Base-by-base conservation (phyloP, 805 yeast species). In the Candida silvicultrix region DNA sequence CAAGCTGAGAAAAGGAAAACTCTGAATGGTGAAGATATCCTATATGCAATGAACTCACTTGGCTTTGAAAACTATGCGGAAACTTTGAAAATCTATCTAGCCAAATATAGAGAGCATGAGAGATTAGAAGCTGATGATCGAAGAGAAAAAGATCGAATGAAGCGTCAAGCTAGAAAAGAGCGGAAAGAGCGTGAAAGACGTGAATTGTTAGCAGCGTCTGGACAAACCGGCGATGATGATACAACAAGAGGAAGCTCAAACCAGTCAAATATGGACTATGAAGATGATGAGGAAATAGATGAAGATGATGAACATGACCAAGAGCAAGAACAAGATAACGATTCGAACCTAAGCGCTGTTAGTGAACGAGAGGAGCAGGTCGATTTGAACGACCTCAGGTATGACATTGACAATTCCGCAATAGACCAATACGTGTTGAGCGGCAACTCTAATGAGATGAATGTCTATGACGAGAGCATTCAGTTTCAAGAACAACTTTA, bases 1-100 rank as follows among this genome's bases (percentile, higher is more conserved):
- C 66, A 77, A n/a, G 68, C 81, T 20, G 92, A 84, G 50, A 84
- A 82, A 60, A 68, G 95, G 39, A 85, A 85, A 61, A 84, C 92
- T 1, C 73, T 85, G 34, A 85, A 83, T 55, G 94, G 94, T 14
- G 94, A 85, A 59, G 95, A 85, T 57, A 80, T 85, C 1, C 64
- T 85, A 38, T 80, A 75, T 59, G 77, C 89, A 2, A 68, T 85
- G 75, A 75, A 81, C 52, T 77, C 81, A n/a, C 66, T 85, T 40
- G 94, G 94, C 7, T 85, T 85, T 58, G 94, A 85, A 60, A 83
- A 85, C 58, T 85, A 85, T 60, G 89, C 92, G 2, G 92, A 84
- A 59, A 83, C 83, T 2, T 68, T 85, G 51, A 83, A 83, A 61
- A 85, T 85, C 29, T 85, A 83, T 58, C 56, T 85, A 45, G 89